These are phyloP conservation scores for Lojkania enalia DNA, from an alignment of 2,329 filamentous ascomycete species.

Conservation along the genomic window DNA sequence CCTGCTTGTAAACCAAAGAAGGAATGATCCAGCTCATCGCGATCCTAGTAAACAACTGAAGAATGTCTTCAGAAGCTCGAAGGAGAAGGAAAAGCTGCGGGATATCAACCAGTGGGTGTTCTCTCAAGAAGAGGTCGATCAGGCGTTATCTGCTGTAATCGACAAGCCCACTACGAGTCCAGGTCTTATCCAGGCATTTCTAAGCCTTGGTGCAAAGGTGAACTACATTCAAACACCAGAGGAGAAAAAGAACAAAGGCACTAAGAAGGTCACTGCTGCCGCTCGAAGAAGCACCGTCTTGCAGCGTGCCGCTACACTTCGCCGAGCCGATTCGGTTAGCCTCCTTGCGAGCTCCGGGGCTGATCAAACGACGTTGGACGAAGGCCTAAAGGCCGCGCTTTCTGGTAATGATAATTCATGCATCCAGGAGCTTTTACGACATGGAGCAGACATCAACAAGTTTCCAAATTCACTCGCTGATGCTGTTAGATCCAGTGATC, in stretches of 20 bases:
- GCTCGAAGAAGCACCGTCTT: conserved; percentile 40
- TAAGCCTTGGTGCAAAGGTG: conserved; percentile 40
- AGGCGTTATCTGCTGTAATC: conserved; percentile 38
- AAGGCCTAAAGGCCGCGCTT: conserved; percentile 39
- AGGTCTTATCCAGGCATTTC: conserved; percentile 39
- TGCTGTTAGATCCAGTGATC: conserved; percentile 36
- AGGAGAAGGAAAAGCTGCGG: conserved; percentile 38
- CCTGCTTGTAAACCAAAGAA: conserved; percentile 36
- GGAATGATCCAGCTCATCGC: conserved; percentile 33
- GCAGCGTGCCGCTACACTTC: conserved; percentile 38
- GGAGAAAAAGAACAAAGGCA: conserved; percentile 25
- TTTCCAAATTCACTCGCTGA: conserved; percentile 36
- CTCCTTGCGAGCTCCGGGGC: conserved; percentile 39
- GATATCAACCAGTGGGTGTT: conserved; percentile 34
- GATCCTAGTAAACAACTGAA: conserved; percentile 37
- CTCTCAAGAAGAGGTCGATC: conserved; percentile 41
- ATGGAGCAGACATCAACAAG: conserved; percentile 39
- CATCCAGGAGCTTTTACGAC: conserved; percentile 37
- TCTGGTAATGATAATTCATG: conserved; percentile 36
- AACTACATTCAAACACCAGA: conserved; percentile 30
- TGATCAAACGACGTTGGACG: conserved; percentile 40
- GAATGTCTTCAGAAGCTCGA: conserved; percentile 40
- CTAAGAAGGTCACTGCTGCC: conserved; percentile 23
- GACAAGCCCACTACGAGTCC: conserved; percentile 32
- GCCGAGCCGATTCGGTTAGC: conserved; percentile 35